Percentiles rank a stretch among this genome's conserved stretches.
Evolutionary conservation across 805 yeast species (phyloP).

Genomic region (Pichia sporocuriosa): DNA sequence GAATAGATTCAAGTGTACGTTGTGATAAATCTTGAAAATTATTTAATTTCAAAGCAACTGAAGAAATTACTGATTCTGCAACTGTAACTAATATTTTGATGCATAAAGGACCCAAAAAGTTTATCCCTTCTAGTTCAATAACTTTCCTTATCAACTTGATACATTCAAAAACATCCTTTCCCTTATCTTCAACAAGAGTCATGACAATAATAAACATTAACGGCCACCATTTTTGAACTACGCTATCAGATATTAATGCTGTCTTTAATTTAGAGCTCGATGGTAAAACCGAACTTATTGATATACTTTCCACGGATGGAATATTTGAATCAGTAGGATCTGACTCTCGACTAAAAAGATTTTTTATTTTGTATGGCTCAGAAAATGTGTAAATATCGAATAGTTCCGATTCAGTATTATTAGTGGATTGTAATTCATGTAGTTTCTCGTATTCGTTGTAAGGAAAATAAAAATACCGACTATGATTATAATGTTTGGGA

Average conservation of each 20-base stretch:
- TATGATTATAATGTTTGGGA: constrained; percentile 5
- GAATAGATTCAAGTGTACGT: neutral
- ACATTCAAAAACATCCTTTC: constrained; percentile 9
- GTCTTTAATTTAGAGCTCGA: neutral
- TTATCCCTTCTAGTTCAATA: constrained; percentile 6
- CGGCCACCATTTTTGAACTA: constrained; percentile 28
- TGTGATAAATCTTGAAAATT: neutral
- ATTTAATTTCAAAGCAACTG: neutral
- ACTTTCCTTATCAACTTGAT: constrained; percentile 8
- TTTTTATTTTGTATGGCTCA: neutral
- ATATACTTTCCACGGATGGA: neutral
- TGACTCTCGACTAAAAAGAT: no score
- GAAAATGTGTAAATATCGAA: neutral
- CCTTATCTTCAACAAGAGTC: constrained; percentile 1
- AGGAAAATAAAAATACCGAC: constrained; percentile 1
- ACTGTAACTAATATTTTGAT: neutral
- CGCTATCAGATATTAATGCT: constrained; percentile 19
- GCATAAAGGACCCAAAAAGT: constrained; percentile 1
- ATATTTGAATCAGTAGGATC: neutral
- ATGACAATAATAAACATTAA: neutral
- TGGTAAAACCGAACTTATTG: no score
- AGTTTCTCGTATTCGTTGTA: constrained; percentile 1
- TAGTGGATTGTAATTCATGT: neutral
- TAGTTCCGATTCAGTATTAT: constrained; percentile 2
- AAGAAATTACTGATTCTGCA: constrained; percentile 3